Percentiles rank a stretch among this genome's conserved stretches.
Conservation (phyloP, 2,329 filamentous ascomycete species). For the Colletotrichum sp. region DNA sequence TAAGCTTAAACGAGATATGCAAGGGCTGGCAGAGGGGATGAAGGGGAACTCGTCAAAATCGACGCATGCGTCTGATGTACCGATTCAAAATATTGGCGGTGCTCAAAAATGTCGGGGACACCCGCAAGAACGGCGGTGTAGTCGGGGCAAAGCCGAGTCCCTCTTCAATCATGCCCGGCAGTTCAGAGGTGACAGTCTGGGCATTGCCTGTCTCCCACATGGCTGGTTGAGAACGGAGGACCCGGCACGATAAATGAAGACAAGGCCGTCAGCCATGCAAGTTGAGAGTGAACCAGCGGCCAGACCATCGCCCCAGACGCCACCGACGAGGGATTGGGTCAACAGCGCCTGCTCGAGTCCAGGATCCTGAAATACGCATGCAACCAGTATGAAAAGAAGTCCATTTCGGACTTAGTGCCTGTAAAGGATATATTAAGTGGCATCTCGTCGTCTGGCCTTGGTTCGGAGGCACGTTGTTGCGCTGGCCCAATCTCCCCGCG, state of each 20-base stretch:
- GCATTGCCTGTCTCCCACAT: neutral
- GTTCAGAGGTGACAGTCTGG: neutral
- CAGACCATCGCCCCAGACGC: neutral
- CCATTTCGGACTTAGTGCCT: conserved; percentile 7
- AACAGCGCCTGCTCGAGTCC: neutral
- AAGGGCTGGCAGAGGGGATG: neutral
- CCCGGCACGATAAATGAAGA: neutral
- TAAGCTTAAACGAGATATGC: conserved; percentile 15
- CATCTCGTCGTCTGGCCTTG: neutral
- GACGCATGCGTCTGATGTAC: neutral
- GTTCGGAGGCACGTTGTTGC: neutral
- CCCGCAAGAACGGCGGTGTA: neutral
- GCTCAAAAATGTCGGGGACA: neutral
- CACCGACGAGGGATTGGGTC: neutral
- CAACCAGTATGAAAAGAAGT: neutral
- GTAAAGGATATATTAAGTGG: conserved; percentile 10
- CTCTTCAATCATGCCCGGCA: neutral
- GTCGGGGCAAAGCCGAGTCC: neutral
- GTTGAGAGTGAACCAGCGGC: neutral
- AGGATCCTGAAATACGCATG: neutral
- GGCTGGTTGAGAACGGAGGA: neutral
- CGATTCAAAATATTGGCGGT: neutral
- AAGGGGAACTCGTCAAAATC: neutral
- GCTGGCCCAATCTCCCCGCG: neutral
- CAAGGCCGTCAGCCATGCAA: neutral